Evolutionary conservation across 441 rosid species (phyloP), one percentile per base, ranked within the genome.

Genomic region (Bocquillonia castaneifolia): DNA sequence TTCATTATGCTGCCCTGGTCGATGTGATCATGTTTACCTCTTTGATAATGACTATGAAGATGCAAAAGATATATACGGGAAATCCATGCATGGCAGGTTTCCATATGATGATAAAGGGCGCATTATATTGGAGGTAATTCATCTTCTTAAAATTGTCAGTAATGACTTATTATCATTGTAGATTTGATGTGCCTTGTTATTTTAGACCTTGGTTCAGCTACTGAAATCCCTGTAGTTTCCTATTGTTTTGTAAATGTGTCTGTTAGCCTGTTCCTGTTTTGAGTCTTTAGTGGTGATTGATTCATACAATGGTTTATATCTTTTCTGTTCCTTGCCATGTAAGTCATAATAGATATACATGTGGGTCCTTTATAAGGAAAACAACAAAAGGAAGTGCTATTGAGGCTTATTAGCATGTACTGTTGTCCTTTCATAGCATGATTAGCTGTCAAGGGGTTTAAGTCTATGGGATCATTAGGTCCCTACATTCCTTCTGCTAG

Each of bases 11-110:
- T 70, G 66, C 63, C 85, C 97, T 74, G 84, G 74, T 76, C 80
- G 80, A 45, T 95, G 99, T 80, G 92, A 86, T 79, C 99, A 92
- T 23, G 91, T 89, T 37, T 92, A 92, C 83, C 98, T 95, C 74
- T 95, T 92, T 40, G 89, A 80, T 73, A 82, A 79, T 77, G 99
- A 95, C 83, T 92, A 88, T 70, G 96, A 88, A 74, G 96, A 92
- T 66, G 97, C 98, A 54, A 91, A 81, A 80, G 99, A 95, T 83
- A 79, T 86, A 67, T 68, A 74, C 65, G 96, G 99, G 59, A 89
- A 82, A 70, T 69, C 93, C 60, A 85, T 93, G 92, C 67, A 47
- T 66, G 88, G 83, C 36, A 91, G 96, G 77, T 93, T 93, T 69
- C 92, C 98, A 0, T 95, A 95, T 72, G 96, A 95, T 67, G 84